Conservation (phyloP, 2,329 filamentous ascomycete genomes). For the Aspergillus udagawae region DNA sequence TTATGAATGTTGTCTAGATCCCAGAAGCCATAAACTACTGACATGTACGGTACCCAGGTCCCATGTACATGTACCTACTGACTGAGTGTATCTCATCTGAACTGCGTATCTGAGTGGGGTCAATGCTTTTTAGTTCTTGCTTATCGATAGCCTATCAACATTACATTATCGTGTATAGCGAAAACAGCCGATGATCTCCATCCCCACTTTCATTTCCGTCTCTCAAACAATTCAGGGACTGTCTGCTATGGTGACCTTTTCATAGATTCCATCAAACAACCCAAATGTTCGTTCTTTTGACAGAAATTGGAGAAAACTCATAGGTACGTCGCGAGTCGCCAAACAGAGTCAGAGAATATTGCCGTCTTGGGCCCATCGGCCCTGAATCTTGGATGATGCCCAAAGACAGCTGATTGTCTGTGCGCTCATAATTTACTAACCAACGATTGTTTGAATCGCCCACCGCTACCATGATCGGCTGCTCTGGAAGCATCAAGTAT, state of each 20-base stretch:
- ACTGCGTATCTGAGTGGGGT: neutral
- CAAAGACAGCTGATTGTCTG: neutral
- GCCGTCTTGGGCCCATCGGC: neutral
- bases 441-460: neutral
- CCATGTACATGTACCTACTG: neutral
- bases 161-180: slow-evolving; percentile 1
- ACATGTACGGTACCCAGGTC: neutral
- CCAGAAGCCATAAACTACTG: neutral
- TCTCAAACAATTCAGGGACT: neutral
- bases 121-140: slow-evolving; percentile 1
- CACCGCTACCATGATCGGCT: neutral
- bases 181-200: neutral
- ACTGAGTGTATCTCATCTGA: neutral
- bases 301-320: neutral
- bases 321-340: neutral
- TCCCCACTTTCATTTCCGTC: neutral
- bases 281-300: neutral
- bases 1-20: neutral
- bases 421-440: neutral
- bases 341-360: neutral
- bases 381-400: neutral
- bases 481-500: neutral
- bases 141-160: slow-evolving; percentile 14
- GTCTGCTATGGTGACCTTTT: neutral
- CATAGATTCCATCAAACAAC: neutral